phyloP scores from a whole-genome alignment of 768 basidiomycete species.

The Sporobolomyces phaffii region DNA sequence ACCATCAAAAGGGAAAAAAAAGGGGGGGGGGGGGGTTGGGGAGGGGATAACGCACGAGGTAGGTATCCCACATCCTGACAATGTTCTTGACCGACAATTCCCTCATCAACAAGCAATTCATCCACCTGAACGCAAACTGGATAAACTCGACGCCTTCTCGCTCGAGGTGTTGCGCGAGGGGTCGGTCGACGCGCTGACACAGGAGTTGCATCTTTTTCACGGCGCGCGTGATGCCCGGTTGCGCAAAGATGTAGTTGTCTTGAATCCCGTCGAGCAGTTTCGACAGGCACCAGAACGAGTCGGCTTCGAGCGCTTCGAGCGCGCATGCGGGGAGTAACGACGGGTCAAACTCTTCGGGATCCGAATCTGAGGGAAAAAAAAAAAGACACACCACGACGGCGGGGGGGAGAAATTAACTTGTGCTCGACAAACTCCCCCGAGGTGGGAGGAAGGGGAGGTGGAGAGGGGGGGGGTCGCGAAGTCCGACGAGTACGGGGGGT shows the following conservation, averaged over 20 bases:
- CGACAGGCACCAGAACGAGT: conserved; percentile 96
- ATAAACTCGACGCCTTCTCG: conserved; percentile 95
- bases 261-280: conserved; percentile 94
- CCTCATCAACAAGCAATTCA: conserved; percentile 97
- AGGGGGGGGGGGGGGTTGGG: neutral
- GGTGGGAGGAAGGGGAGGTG: neutral
- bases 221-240: conserved; percentile 91
- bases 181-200: conserved; percentile 81
- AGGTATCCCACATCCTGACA: conserved; percentile 99
- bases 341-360: conserved; percentile 84
- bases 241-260: conserved; percentile 93
- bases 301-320: conserved; percentile 84
- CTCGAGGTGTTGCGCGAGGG: conserved; percentile 77
- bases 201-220: conserved; percentile 91
- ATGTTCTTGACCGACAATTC: conserved; percentile 96
- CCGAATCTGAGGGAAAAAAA: conserved; percentile 58
- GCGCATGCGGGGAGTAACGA: conserved; percentile 62
- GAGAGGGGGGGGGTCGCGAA: neutral
- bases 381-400: neutral
- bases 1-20: neutral
- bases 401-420: neutral
- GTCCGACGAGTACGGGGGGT: neutral
- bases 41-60: conserved; percentile 63
- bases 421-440: no score
- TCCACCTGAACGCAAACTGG: conserved; percentile 99